Evolutionary conservation across 2,329 filamentous ascomycete genomes (phyloP).

Genomic region (Venturia effusa): DNA sequence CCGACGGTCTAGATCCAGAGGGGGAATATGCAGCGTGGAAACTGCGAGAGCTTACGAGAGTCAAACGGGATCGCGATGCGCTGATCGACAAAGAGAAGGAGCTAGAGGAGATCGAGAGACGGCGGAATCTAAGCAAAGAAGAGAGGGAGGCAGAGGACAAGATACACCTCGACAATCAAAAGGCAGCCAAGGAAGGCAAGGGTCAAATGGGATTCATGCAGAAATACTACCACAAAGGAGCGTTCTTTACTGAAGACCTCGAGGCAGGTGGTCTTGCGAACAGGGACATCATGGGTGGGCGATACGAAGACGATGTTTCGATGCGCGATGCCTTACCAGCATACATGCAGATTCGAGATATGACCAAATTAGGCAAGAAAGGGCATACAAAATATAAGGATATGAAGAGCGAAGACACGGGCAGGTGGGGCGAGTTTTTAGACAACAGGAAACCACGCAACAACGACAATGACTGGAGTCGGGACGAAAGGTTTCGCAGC

Average conservation of each 20-base stretch:
- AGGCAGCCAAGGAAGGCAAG: conserved; percentile 60
- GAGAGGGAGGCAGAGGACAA: conserved; percentile 80
- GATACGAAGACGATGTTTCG: conserved; percentile 71
- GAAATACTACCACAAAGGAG: conserved; percentile 93
- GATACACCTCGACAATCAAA: conserved; percentile 64
- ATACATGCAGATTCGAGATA: conserved; percentile 85
- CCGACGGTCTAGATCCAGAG: conserved; percentile 74
- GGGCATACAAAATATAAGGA: conserved; percentile 85
- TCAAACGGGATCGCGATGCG: conserved; percentile 74
- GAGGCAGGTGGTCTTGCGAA: conserved; percentile 64
- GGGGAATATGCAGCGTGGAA: conserved; percentile 91
- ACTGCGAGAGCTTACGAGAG: conserved; percentile 76
- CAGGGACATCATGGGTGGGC: conserved; percentile 75
- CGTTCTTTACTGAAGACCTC: conserved; percentile 81
- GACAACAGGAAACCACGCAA: conserved; percentile 23
- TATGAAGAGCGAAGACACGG: conserved; percentile 81
- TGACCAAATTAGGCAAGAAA: conserved; percentile 88
- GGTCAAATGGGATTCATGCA: conserved; percentile 87
- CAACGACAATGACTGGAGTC: neutral
- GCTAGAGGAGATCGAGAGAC: conserved; percentile 77
- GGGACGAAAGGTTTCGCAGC: conserved; percentile 58
- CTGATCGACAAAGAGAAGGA: conserved; percentile 80
- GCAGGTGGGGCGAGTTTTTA: conserved; percentile 62
- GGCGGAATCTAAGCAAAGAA: conserved; percentile 74
- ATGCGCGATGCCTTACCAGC: conserved; percentile 78